A percentile compares a stretch with the other conserved stretches of the same genome.
Conservation (phyloP, 805 yeast genomes). For the Saccharomyces kudriavzevii region DNA sequence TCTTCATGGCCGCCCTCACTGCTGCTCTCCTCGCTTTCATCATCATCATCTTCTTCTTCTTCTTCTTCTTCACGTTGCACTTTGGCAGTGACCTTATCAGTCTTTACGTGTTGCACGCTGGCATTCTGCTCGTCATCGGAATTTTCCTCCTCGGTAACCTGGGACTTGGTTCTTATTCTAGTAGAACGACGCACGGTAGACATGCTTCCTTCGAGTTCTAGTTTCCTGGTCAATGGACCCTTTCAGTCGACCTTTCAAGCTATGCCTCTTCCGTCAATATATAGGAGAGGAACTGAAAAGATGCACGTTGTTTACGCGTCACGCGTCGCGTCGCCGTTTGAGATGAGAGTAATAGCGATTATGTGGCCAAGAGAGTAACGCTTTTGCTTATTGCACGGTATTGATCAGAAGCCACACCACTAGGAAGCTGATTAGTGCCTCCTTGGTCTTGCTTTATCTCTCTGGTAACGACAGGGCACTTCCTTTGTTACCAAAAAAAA, state of each 20-base stretch:
- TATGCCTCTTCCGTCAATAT: background rate
- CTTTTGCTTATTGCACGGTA: background rate
- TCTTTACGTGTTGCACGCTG: constrained; percentile 3
- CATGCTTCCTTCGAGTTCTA: constrained; percentile 8
- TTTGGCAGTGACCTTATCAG: constrained; percentile 14
- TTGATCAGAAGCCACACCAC: background rate
- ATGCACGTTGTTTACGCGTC: background rate
- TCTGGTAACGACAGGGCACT: background rate
- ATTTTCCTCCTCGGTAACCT: constrained; percentile 15
- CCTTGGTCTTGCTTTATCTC: background rate
- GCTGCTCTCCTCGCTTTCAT: background rate
- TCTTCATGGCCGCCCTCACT: constrained; percentile 5
- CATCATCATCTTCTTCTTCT: constrained; percentile 13
- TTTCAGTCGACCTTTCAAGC: background rate
- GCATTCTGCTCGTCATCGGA: constrained; percentile 2
- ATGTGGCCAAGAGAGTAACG: background rate
- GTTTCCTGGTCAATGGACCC: background rate
- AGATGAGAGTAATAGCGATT: background rate
- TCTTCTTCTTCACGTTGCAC: constrained; percentile 25
- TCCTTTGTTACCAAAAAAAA: background rate
- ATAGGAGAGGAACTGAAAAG: background rate
- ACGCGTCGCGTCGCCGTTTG: background rate
- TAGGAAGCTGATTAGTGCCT: background rate
- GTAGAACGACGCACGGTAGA: constrained; percentile 33
- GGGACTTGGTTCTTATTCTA: constrained; percentile 17